Base-by-base conservation (phyloP, 192 early-diverging fungal genomes). In the Coemansia sp. region DNA sequence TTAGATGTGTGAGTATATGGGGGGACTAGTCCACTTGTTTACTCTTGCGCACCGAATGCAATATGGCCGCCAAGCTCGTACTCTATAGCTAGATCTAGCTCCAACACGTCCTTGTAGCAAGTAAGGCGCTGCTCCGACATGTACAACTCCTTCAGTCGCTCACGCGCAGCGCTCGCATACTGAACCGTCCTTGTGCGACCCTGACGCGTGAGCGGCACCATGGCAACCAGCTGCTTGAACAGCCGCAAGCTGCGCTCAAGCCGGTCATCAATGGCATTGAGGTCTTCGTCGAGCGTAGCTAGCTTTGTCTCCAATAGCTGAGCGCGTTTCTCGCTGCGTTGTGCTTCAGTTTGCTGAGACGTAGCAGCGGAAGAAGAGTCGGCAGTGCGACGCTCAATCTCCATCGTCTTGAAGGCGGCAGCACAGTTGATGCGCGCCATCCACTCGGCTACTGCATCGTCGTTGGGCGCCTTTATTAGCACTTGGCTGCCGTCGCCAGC, bases 401-500 rank as follows among this genome's bases (percentile, higher is more conserved):
- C 84, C 68, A 72, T 68, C 5, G 90, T 87, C 68, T 91, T 93
- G 72, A 93, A 86, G 15, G 90, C 84, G 6, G 90, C 87, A 0
- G 91, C 91, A 70, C 91, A 93, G 81, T 93, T 93, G 60, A 93
- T 89, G 45, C 88, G 87, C 37, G 85, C 76, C 85, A 93, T 91
- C 92, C 92, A 93, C 68, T 93, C 90, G 32, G 91, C 87, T 76
- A 93, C 89, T 23, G 89, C 86, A 36, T 86, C 80, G 66, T 90
- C 90, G 51, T 76, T 82, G 6, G 90, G 78, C 5, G 90, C 89
- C 76, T 89, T 83, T 63, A 93, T 84, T 41, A 93, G 68, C 55
- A 90, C 89, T 67, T 92, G 90, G 66, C 91, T 87, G 27, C 89
- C 89, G 44, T 91, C 88, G 5, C 84, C 88, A 5, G 88, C 86